phyloP scores from a whole-genome alignment of 1,284 basidiomycete species.

The Apiotrichum domesticum region DNA sequence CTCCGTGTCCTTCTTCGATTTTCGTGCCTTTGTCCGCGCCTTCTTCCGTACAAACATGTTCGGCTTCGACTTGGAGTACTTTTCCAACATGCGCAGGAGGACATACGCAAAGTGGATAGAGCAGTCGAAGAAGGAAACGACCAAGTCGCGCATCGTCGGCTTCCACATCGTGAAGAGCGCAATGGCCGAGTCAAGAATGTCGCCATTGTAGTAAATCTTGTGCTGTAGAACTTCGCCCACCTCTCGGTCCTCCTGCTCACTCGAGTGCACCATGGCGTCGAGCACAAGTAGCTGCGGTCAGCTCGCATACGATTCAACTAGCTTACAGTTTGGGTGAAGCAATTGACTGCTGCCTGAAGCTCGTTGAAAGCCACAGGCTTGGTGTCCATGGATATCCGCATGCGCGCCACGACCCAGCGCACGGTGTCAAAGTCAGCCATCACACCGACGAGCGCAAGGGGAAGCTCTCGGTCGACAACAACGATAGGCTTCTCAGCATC shows the following conservation, averaged over 20 bases:
- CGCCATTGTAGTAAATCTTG: slow-evolving; percentile 87
- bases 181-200: slow-evolving; percentile 78
- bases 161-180: slow-evolving; percentile 56
- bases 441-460: slow-evolving; percentile 71
- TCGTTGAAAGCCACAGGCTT: slow-evolving; percentile 92
- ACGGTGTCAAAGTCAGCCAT: slow-evolving; percentile 80
- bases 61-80: slow-evolving; percentile 66
- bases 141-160: slow-evolving; percentile 58
- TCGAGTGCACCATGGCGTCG: slow-evolving; percentile 55
- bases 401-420: slow-evolving; percentile 78
- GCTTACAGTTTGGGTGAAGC: slow-evolving; percentile 70
- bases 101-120: slow-evolving; percentile 75
- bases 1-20: slow-evolving; percentile 33
- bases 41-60: slow-evolving; percentile 71
- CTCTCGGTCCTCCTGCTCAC: slow-evolving; percentile 60
- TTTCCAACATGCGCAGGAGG: slow-evolving; percentile 77
- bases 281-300: slow-evolving; percentile 62
- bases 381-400: slow-evolving; percentile 79
- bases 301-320: too few relatives aligned
- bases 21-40: slow-evolving; percentile 52
- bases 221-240: slow-evolving; percentile 73
- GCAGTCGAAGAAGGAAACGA: slow-evolving; percentile 66
- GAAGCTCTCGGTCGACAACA: slow-evolving; percentile 42
- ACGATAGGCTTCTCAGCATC: slow-evolving; percentile 28
- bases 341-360: slow-evolving; percentile 86